These are phyloP conservation scores for Diaporthe sp. DNA, from an alignment of 2,329 filamentous ascomycete species.

Conservation along the genomic window DNA sequence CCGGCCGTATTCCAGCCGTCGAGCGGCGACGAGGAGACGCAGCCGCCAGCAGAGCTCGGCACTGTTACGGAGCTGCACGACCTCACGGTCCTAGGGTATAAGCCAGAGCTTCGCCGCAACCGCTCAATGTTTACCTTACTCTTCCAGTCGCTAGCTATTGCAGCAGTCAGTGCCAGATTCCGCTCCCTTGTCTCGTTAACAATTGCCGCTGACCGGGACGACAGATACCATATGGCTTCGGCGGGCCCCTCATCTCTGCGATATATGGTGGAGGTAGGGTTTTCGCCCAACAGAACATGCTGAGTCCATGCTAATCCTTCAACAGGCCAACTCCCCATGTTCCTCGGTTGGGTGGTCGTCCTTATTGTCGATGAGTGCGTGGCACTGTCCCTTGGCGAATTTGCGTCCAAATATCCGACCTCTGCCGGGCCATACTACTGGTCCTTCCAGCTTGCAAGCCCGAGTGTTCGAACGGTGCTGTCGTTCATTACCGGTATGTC, in stretches of 20 bases:
- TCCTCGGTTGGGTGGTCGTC: conserved; percentile 69
- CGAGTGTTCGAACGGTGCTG: conserved; percentile 57
- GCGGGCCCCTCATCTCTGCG: conserved; percentile 53
- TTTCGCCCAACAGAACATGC: background rate
- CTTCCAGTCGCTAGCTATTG: conserved; percentile 73
- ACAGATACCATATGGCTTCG: conserved; percentile 66
- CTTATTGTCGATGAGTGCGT: conserved; percentile 66
- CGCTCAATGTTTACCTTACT: conserved; percentile 71
- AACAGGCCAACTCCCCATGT: conserved; percentile 66
- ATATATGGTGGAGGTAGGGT: conserved; percentile 54
- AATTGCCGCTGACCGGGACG: background rate
- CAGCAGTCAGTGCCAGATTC: conserved; percentile 54
- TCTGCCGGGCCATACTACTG: conserved; percentile 67
- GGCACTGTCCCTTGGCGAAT: conserved; percentile 63
- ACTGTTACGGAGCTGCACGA: conserved; percentile 47
- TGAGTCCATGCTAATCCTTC: background rate
- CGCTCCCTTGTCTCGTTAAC: background rate
- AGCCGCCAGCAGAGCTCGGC: conserved; percentile 13
- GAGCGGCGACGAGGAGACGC: conserved; percentile 35
- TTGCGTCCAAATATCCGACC: conserved; percentile 65
- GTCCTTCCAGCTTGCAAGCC: conserved; percentile 63
- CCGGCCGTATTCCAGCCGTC: background rate
- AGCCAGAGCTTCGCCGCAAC: conserved; percentile 68
- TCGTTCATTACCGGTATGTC: conserved; percentile 59
- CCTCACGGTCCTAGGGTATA: conserved; percentile 65